A percentile compares a stretch with the other conserved stretches of the same genome.
These are phyloP conservation scores for Tolypocladium album DNA, from an alignment of 2,329 filamentous ascomycete species.

Conservation along the genomic window DNA sequence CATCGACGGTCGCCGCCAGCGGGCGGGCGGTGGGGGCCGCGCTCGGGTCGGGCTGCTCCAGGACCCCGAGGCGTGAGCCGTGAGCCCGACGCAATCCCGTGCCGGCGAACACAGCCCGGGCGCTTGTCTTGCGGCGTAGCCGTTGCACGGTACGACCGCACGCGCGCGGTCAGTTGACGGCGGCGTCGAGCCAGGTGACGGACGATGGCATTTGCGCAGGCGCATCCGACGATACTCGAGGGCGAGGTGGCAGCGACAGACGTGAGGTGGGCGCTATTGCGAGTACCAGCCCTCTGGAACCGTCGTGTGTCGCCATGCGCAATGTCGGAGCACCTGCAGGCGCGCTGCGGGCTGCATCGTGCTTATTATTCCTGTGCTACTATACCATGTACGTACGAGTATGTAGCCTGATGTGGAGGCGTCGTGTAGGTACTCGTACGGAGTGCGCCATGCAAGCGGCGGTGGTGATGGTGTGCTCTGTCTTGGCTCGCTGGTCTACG, in stretches of 20 bases:
- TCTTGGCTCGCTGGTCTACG: too few relatives aligned
- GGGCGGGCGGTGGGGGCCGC: not conserved
- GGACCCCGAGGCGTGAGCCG: slow-evolving; percentile 15
- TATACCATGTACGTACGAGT: too few relatives aligned
- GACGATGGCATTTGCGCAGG: not conserved
- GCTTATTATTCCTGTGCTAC: not conserved
- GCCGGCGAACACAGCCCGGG: not conserved
- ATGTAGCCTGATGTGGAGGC: too few relatives aligned
- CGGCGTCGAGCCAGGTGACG: not conserved
- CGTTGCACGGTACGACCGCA: not conserved
- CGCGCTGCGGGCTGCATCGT: not conserved
- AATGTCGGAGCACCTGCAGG: not conserved
- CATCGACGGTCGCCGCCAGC: not conserved
- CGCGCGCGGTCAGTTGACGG: not conserved
- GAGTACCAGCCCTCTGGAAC: not conserved
- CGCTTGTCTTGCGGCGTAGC: not conserved
- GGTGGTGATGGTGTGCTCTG: too few relatives aligned
- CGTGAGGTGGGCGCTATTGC: not conserved
- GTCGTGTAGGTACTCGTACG: not conserved
- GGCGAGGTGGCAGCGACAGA: not conserved
- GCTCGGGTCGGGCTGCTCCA: slow-evolving; percentile 17
- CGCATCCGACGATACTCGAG: not conserved
- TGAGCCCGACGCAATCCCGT: not conserved
- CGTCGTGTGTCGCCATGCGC: not conserved
- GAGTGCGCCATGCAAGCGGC: not conserved